Evolutionary conservation across 192 early-diverging fungal genomes (phyloP), one percentile per base, ranked within the genome.

Genomic region (Podila epigama): DNA sequence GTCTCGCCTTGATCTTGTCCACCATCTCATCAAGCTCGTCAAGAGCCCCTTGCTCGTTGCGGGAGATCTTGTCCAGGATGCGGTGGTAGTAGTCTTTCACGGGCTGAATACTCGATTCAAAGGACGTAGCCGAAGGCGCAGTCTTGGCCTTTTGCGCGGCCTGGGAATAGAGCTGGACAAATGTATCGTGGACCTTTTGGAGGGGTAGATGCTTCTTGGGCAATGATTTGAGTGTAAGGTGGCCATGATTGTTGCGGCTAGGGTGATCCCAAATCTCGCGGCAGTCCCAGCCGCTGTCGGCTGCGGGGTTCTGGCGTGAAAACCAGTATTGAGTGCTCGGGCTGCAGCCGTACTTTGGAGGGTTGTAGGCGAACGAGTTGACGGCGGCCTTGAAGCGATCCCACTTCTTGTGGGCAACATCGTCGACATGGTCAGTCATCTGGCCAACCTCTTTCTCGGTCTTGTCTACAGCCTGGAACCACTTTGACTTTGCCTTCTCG

Each of bases 201-300:
- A 48, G 44, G 0, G 73, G 32, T 29, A 77, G 41, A 51, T 60
- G 35, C 28, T 77, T 77, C 61, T 77, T 77, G 50, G 73, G 73
- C 16, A 77, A 48, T 0, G 37, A 41, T 61, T 77, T 77, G 48
- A 77, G 29, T 5, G 55, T 35, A 0, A 48, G 60, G 28, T 68
- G 73, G 6, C 66, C 34, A 31, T 77, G 66, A 16, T 77, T 61
- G 7, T 60, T 50, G 0, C 66, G 60, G 7, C 53, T 58, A 11
- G 73, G 61, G 13, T 77, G 73, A 27, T 77, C 73, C 73, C 73
- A 77, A 12, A 77, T 60, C 61, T 77, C 73, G 25, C 73, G 56
- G 39, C 73, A 77, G 25, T 77, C 73, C 73, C 73, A 77, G 20
- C 40, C 54, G 0, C 15, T 32, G 8, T 13, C 42, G 1, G 32